A percentile compares a stretch with the other conserved stretches of the same genome.
These are phyloP conservation scores for Magnaporthiopsis incrustans DNA, from an alignment of 2,329 filamentous ascomycete species.

Conservation along the genomic window DNA sequence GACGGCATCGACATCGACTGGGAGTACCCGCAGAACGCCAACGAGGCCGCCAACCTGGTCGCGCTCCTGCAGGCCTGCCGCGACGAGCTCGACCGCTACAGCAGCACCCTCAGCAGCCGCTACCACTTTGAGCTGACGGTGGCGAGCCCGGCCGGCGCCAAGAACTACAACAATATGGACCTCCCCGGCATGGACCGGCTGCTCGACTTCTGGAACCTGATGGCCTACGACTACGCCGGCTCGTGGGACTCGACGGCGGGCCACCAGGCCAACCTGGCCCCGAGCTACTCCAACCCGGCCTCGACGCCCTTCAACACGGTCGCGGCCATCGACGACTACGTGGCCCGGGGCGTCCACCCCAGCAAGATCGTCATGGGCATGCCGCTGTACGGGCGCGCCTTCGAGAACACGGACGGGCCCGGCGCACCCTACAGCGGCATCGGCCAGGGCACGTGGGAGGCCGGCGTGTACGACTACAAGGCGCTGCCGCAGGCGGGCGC, in stretches of 20 bases:
- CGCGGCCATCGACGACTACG: slow-evolving; percentile 64
- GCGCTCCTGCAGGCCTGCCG: slow-evolving; percentile 50
- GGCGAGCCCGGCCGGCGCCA: slow-evolving; percentile 53
- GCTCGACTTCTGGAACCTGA: slow-evolving; percentile 71
- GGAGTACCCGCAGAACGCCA: slow-evolving; percentile 52
- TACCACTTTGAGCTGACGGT: slow-evolving; percentile 58
- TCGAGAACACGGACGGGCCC: slow-evolving; percentile 67
- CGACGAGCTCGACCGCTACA: slow-evolving; percentile 50
- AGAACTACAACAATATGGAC: slow-evolving; percentile 56
- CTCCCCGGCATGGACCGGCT: slow-evolving; percentile 56
- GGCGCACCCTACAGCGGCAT: slow-evolving; percentile 63
- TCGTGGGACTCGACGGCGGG: slow-evolving; percentile 66
- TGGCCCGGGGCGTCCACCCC: slow-evolving; percentile 51
- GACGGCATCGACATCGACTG: slow-evolving; percentile 51
- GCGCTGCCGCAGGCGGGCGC: slow-evolving; percentile 63
- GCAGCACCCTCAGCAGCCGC: slow-evolving; percentile 29
- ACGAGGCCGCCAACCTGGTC: slow-evolving; percentile 51
- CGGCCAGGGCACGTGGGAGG: slow-evolving; percentile 76
- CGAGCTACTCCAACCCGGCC: slow-evolving; percentile 44
- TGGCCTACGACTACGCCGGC: slow-evolving; percentile 86
- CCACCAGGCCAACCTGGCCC: slow-evolving; percentile 75
- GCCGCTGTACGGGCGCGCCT: slow-evolving; percentile 85
- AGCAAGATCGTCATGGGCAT: slow-evolving; percentile 82
- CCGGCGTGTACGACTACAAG: slow-evolving; percentile 85
- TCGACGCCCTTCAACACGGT: slow-evolving; percentile 74